Conservation (phyloP, 78 protist genomes). For the Dictyostelium brefeldianum region DNA sequence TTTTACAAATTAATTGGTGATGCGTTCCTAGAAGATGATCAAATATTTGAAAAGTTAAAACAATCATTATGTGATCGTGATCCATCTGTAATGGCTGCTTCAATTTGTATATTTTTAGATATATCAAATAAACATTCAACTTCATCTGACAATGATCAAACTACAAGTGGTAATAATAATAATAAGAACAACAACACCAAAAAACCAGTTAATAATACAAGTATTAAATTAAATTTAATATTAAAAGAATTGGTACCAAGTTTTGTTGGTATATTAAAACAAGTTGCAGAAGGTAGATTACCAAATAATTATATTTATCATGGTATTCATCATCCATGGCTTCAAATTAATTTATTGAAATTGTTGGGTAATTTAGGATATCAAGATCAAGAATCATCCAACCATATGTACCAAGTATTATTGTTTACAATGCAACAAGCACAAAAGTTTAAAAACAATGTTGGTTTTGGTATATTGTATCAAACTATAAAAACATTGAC, state of each 20-base stretch:
- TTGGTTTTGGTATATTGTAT: slow-evolving; percentile 93
- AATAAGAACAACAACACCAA: neutral
- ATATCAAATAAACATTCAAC: neutral
- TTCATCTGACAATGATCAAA: slow-evolving; percentile 2
- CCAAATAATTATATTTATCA: slow-evolving; percentile 93
- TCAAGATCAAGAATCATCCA: slow-evolving; percentile 41
- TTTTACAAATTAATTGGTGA: neutral
- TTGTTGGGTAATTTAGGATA: slow-evolving; percentile 90
- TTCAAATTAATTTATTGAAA: slow-evolving; percentile 94
- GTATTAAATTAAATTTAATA: neutral
- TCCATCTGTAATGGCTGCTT: slow-evolving; percentile 95
- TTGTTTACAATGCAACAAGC: slow-evolving; percentile 86
- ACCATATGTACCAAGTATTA: slow-evolving; percentile 85
- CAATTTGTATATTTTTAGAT: slow-evolving; percentile 80
- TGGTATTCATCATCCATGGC: slow-evolving; percentile 98
- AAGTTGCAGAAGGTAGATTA: slow-evolving; percentile 92
- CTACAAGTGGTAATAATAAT: neutral
- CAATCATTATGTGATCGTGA: slow-evolving; percentile 92
- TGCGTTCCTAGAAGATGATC: neutral
- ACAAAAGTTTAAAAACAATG: slow-evolving; percentile 87
- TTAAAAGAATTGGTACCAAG: slow-evolving; percentile 87
- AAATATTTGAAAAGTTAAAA: slow-evolving; percentile 14
- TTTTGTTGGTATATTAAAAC: slow-evolving; percentile 92
- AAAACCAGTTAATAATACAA: neutral
- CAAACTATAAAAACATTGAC: slow-evolving; percentile 93